Conservation (phyloP, 192 early-diverging fungal genomes). For the Jimgerdemannia lactiflua region DNA sequence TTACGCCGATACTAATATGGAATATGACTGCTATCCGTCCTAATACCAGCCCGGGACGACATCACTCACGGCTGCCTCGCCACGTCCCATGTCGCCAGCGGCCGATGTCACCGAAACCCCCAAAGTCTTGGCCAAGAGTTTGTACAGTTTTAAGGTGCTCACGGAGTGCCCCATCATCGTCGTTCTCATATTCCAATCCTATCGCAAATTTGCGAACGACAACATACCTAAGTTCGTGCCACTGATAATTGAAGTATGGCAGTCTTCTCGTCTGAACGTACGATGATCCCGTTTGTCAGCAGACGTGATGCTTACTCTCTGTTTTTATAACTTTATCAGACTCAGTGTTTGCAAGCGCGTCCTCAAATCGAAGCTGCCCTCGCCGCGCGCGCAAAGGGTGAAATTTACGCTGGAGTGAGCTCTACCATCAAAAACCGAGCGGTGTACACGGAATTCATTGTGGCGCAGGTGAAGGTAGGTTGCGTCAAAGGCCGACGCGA, state of each 20-base stretch:
- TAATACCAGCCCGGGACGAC: slow-evolving; percentile 32
- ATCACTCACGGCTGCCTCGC: slow-evolving; percentile 48
- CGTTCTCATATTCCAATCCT: slow-evolving; percentile 90
- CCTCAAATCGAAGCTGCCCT: slow-evolving; percentile 53
- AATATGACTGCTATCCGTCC: slow-evolving; percentile 4
- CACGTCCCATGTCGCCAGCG: slow-evolving; percentile 73
- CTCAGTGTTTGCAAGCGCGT: slow-evolving; percentile 48
- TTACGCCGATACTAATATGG: background rate
- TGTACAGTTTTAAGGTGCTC: slow-evolving; percentile 95
- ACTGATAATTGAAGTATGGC: slow-evolving; percentile 75
- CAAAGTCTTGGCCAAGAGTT: slow-evolving; percentile 68
- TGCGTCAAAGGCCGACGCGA: background rate
- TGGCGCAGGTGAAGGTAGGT: slow-evolving; percentile 90
- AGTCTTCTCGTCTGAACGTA: background rate
- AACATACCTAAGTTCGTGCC: slow-evolving; percentile 89
- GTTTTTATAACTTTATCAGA: slow-evolving; percentile 24
- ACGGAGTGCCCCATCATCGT: slow-evolving; percentile 99
- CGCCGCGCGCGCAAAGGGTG: slow-evolving; percentile 45
- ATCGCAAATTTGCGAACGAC: slow-evolving; percentile 73
- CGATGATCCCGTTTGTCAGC: no score
- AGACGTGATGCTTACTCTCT: background rate
- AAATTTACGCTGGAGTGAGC: slow-evolving; percentile 77
- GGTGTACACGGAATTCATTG: slow-evolving; percentile 87
- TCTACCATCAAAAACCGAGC: slow-evolving; percentile 68
- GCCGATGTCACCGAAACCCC: slow-evolving; percentile 54